Evolutionary conservation across 306 rosid species (phyloP).

Genomic region (Malus sieversii): DNA sequence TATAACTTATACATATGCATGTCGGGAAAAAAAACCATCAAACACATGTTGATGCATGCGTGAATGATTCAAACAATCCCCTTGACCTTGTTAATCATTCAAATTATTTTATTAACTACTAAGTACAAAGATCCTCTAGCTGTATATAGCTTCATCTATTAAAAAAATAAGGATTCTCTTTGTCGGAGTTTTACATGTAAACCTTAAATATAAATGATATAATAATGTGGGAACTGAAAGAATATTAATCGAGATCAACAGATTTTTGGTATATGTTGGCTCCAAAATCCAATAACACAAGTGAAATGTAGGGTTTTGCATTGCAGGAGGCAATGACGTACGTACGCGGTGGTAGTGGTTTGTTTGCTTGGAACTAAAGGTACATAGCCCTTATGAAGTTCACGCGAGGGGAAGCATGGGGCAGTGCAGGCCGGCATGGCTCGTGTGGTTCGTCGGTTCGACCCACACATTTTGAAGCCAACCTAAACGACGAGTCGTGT

Average conservation of each 20-base stretch:
- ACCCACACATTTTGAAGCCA: neutral
- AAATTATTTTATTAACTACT: neutral
- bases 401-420: constrained; percentile 13
- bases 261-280: constrained; percentile 39
- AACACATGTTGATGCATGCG: constrained; percentile 46
- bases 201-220: neutral
- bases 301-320: neutral
- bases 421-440: neutral
- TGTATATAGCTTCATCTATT: neutral
- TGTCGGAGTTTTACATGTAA: constrained; percentile 32
- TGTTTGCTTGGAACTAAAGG: neutral
- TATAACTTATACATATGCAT: neutral
- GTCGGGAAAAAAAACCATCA: constrained; percentile 49
- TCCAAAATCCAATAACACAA: constrained; percentile 11
- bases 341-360: neutral
- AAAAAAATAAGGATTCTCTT: constrained; percentile 21
- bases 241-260: neutral
- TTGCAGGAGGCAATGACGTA: neutral
- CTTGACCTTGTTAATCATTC: constrained; percentile 9
- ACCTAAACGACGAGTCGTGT: neutral
- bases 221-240: neutral
- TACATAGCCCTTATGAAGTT: constrained; percentile 2
- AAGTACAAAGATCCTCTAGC: too few species aligned
- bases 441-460: constrained; percentile 5
- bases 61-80: constrained; percentile 23